phyloP scores from a whole-genome alignment of 768 basidiomycete genomes.

The Rhizopogon vulgaris region DNA sequence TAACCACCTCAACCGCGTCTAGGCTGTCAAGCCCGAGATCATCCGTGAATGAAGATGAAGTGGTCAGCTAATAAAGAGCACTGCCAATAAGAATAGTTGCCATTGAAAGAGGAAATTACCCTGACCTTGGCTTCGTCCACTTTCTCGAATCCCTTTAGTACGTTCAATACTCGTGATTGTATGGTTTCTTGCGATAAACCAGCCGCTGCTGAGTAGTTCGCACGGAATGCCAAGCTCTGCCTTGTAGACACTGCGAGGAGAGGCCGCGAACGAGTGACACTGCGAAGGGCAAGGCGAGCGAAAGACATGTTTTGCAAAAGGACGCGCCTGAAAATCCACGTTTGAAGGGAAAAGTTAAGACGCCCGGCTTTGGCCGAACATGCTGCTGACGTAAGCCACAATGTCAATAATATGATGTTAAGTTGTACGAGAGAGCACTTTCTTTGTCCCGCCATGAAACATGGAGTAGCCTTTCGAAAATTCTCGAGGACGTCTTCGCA shows the following conservation, averaged over 20 bases:
- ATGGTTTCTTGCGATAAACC: conserved; percentile 18
- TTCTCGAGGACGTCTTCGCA: conserved; percentile 90
- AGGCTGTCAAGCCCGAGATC: conserved; percentile 76
- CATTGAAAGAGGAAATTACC: not conserved
- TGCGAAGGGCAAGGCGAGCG: conserved; percentile 26
- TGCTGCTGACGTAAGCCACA: too few species aligned
- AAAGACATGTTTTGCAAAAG: conserved; percentile 25
- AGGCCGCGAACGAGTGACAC: conserved; percentile 20
- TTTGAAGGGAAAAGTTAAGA: not conserved
- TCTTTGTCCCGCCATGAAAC: conserved; percentile 60
- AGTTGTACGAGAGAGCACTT: not conserved
- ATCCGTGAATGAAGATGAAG: conserved; percentile 47
- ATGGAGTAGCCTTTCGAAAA: conserved; percentile 89
- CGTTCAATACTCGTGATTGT: conserved; percentile 19
- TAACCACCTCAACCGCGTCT: conserved; percentile 96
- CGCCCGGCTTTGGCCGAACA: conserved; percentile 21
- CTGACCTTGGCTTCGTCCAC: conserved; percentile 23
- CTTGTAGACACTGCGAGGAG: conserved; percentile 23
- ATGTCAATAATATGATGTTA: too few species aligned
- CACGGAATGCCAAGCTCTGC: conserved; percentile 20
- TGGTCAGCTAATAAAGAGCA: conserved; percentile 47
- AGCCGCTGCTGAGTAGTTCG: conserved; percentile 23
- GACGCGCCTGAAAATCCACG: not conserved
- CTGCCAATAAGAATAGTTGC: conserved; percentile 27
- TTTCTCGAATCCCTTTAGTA: conserved; percentile 27